These are phyloP conservation scores for Plicaturopsis crispa DNA, from an alignment of 768 basidiomycete genomes.

Conservation along the genomic window DNA sequence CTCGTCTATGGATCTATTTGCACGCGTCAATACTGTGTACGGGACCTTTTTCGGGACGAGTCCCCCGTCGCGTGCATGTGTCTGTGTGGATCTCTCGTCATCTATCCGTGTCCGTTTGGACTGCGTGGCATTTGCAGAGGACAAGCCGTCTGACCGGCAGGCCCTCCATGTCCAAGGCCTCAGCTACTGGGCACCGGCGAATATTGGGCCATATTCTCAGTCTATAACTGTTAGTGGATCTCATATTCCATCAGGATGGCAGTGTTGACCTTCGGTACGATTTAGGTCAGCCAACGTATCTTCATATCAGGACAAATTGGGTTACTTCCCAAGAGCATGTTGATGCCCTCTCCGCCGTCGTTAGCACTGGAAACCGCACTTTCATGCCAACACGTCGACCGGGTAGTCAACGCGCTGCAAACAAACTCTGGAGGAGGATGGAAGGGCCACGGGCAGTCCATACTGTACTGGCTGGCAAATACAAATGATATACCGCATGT, in stretches of 20 bases:
- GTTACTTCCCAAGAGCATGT: conserved; percentile 66
- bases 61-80: conserved; percentile 93
- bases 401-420: conserved; percentile 56
- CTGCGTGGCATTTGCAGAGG: conserved; percentile 63
- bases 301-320: conserved; percentile 96
- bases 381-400: conserved; percentile 69
- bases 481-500: conserved; percentile 29
- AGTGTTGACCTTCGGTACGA: background rate
- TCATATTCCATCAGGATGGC: background rate
- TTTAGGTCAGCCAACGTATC: conserved; percentile 65
- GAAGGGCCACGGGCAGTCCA: conserved; percentile 53
- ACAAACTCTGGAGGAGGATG: conserved; percentile 48
- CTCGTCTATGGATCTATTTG: conserved; percentile 76
- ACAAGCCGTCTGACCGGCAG: conserved; percentile 36
- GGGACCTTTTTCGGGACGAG: conserved; percentile 79
- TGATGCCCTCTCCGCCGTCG: conserved; percentile 53
- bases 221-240: conserved; percentile 61
- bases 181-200: conserved; percentile 99
- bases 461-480: conserved; percentile 67
- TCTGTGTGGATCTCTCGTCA: conserved; percentile 64
- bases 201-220: conserved; percentile 98
- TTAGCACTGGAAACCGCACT: conserved; percentile 64
- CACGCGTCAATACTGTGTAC: conserved; percentile 72
- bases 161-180: conserved; percentile 91
- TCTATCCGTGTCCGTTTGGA: conserved; percentile 62